Evolutionary conservation across 176 grass and related monocot genomes (phyloP), one percentile per base, ranked within the genome.

Genomic region (Thalia dealbata): DNA sequence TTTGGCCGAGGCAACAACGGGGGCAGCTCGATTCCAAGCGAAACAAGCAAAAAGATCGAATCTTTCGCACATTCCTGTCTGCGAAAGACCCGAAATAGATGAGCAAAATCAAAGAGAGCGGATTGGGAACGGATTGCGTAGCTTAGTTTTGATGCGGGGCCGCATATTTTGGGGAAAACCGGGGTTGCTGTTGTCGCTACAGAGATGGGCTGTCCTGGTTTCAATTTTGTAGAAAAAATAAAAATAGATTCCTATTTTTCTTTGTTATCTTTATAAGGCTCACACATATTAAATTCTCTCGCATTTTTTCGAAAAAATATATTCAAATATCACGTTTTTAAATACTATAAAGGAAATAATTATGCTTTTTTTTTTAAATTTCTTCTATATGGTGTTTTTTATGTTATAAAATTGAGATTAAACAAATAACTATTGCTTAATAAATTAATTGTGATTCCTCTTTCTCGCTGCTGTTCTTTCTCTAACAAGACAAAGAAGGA

Each of bases 141-240:
- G 29, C 26, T 32, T 32, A 66, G 14, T 32, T 66, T 66, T 66
- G 63, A 28, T 13, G 23, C 63, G 26, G 25, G 26, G 29, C 26
- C 2, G 63, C 63, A 32, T 66, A 35, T 66, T 66, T 16, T 66
- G 63, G 63, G 63, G 27, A 66, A 38, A 66, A n/a, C n/a, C 29
- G 14, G 63, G 27, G 63, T 66, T 38, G 14, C 28, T 66, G 27
- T 28, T 66, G 32, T 66, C 26, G 63, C 63, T 35, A 14, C 63
- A 38, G 27, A 38, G 63, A 65, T 30, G 26, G 8, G 62, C 62
- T 65, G 28, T 28, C 30, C 30, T 66, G 54, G 16, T 16, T n/a
- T 22, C 54, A 58, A 58, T 58, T 58, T 58, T 22, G 54, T n/a
- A 58, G 54, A 58, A 58, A 58, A 58, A 58, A 58, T 58, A n/a